These are phyloP conservation scores for Plectosphaerella plurivora DNA, from an alignment of 2,329 filamentous ascomycete species.

Conservation along the genomic window DNA sequence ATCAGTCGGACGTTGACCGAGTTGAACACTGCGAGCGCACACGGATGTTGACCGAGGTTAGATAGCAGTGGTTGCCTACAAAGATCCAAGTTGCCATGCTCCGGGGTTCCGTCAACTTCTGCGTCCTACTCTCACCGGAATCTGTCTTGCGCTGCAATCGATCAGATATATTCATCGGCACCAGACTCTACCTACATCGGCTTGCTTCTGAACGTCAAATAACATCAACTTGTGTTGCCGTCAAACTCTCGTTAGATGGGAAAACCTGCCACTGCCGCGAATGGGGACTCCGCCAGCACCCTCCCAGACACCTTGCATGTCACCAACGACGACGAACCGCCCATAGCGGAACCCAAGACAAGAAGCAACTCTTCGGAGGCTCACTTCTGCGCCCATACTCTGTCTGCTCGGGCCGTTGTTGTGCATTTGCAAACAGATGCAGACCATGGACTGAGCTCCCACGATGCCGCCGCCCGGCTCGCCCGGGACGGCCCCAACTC, in stretches of 20 bases:
- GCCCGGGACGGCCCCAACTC: slow-evolving; percentile 64
- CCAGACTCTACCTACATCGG: no score
- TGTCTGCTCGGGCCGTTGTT: slow-evolving; percentile 19
- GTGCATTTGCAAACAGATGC: slow-evolving; percentile 34
- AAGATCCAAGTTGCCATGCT: no score
- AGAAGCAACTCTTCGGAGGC: slow-evolving; percentile 1
- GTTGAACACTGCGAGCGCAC: no score
- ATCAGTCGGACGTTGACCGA: no score
- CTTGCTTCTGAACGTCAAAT: no score
- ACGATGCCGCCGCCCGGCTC: slow-evolving; percentile 63
- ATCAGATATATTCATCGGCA: neutral
- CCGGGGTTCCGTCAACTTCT: no score
- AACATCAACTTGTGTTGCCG: no score
- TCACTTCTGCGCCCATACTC: slow-evolving; percentile 17
- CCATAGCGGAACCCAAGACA: neutral
- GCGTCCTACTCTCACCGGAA: no score
- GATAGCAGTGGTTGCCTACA: no score
- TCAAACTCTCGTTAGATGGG: neutral
- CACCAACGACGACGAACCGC: slow-evolving; percentile 1
- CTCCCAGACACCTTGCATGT: slow-evolving; percentile 6
- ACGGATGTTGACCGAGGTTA: no score
- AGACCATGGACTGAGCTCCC: slow-evolving; percentile 56
- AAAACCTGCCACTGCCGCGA: neutral
- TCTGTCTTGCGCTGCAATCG: no score
- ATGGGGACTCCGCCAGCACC: neutral